phyloP scores from a whole-genome alignment of 2,329 filamentous ascomycete species.

The Trichoderma oligosporum region DNA sequence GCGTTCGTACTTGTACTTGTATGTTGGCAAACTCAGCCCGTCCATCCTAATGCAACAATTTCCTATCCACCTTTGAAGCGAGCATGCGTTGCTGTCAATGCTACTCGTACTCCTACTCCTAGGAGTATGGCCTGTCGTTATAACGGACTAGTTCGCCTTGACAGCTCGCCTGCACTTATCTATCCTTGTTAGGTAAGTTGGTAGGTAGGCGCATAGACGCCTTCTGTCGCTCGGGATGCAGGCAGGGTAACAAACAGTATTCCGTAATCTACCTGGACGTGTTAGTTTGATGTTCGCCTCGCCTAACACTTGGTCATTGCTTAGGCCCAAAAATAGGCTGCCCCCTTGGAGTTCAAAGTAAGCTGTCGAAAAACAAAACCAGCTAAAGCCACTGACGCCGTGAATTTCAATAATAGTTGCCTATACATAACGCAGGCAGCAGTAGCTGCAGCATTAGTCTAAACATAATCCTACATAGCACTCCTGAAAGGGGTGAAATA shows the following conservation, averaged over 20 bases:
- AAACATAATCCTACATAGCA: not conserved
- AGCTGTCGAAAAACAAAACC: not conserved
- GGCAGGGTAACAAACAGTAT: not conserved
- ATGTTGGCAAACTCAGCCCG: not conserved
- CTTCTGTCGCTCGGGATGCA: not conserved
- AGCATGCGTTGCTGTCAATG: not conserved
- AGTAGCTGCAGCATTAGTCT: conserved; percentile 10
- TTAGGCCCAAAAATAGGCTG: not conserved
- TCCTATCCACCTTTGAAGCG: not conserved
- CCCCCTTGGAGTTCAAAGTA: not conserved
- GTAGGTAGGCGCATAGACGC: not conserved
- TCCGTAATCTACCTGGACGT: not conserved
- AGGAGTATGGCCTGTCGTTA: not conserved
- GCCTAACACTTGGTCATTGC: not conserved
- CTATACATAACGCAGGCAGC: conserved; percentile 1
- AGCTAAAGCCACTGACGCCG: not conserved
- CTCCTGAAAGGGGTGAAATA: not conserved
- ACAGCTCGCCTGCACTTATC: not conserved
- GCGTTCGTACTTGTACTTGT: no score
- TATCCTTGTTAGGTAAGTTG: not conserved
- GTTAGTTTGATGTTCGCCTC: not conserved
- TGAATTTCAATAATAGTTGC: not conserved
- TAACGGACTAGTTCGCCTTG: not conserved
- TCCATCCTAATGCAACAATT: not conserved
- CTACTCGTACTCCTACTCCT: not conserved